A percentile compares a stretch with the other conserved stretches of the same genome.
Evolutionary conservation across 2,329 filamentous ascomycete genomes (phyloP).

Genomic region (Diaporthe humulicola): DNA sequence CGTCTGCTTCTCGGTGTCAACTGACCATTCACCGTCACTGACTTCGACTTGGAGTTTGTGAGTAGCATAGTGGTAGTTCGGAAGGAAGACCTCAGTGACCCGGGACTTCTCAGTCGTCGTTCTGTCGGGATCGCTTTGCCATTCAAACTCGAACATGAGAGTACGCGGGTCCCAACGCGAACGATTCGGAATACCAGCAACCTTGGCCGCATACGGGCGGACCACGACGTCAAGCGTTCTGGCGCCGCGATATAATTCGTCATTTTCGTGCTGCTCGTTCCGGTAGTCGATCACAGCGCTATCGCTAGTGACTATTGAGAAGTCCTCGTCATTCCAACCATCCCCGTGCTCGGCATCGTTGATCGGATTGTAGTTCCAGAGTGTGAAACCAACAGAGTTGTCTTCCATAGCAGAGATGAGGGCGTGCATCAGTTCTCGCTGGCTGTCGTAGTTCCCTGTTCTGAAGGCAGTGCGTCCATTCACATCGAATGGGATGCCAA

Average conservation of each 20-base stretch:
- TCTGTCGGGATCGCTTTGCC: constrained; percentile 41
- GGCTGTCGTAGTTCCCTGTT: constrained; percentile 54
- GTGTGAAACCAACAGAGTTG: constrained; percentile 52
- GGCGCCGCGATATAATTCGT: constrained; percentile 55
- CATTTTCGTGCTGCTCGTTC: constrained; percentile 48
- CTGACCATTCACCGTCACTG: constrained; percentile 49
- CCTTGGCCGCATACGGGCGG: constrained; percentile 56
- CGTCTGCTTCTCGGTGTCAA: constrained; percentile 48
- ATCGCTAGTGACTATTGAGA: constrained; percentile 56
- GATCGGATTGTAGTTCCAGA: constrained; percentile 57
- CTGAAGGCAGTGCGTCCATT: constrained; percentile 52
- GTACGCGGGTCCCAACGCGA: constrained; percentile 53
- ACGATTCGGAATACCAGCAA: constrained; percentile 51
- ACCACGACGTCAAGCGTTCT: constrained; percentile 55
- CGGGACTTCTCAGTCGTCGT: constrained; percentile 41
- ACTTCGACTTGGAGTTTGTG: constrained; percentile 47
- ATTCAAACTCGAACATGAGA: constrained; percentile 52
- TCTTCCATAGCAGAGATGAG: constrained; percentile 58
- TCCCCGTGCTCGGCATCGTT: constrained; percentile 55
- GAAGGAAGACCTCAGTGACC: constrained; percentile 56
- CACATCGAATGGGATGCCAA: constrained; percentile 57
- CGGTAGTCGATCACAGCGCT: constrained; percentile 49
- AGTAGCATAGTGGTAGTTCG: constrained; percentile 53
- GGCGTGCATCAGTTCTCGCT: constrained; percentile 55
- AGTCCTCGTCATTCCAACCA: constrained; percentile 59